Conservation (phyloP, 176 grass and related monocot genomes). For the Rhynchospora tenuis region DNA sequence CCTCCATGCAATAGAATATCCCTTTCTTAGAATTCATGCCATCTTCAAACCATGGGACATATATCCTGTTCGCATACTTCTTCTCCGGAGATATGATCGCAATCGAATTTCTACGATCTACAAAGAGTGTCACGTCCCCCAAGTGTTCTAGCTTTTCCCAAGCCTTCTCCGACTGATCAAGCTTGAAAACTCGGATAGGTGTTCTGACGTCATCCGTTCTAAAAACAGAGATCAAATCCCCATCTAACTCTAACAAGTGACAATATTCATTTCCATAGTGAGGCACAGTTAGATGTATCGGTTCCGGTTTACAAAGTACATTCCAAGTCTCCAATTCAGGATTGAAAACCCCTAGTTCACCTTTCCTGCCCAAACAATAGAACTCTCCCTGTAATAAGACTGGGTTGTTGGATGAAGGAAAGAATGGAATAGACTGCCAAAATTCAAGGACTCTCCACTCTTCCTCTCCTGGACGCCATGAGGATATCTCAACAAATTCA, state of each 20-base stretch:
- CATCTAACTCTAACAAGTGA: no score
- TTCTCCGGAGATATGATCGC: no score
- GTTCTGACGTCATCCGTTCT: background rate
- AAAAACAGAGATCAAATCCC: no score
- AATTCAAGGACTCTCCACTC: background rate
- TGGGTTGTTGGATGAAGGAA: background rate
- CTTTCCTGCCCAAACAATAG: no score
- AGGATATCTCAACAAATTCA: no score
- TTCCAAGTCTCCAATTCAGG: no score
- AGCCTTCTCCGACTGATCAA: background rate
- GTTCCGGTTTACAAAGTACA: no score
- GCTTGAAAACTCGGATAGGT: background rate
- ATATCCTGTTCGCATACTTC: background rate
- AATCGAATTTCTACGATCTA: no score
- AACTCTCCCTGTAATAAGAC: background rate
- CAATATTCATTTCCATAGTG: no score
- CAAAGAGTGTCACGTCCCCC: background rate
- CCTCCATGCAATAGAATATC: background rate
- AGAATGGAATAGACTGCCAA: background rate
- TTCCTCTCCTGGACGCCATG: background rate
- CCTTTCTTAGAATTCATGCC: background rate
- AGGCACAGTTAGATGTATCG: no score
- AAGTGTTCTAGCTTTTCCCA: background rate
- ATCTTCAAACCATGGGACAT: background rate
- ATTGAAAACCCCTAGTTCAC: no score